Base-by-base conservation (phyloP, 495 filamentous ascomycete genomes). In the Penicillium samsonianum region DNA sequence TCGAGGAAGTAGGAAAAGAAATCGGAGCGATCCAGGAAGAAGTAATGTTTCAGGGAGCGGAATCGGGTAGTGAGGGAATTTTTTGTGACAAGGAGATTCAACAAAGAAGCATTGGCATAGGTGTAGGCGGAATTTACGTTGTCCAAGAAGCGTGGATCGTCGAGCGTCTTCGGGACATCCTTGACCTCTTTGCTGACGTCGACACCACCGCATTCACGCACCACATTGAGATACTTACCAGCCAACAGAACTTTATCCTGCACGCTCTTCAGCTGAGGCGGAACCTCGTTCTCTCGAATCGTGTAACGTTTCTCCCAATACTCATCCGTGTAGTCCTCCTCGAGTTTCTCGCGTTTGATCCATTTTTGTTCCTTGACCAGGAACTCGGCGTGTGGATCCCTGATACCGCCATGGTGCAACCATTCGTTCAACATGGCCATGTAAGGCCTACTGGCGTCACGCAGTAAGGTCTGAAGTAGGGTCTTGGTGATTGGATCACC, bases 251-350 rank as follows among this genome's bases (percentile, higher is more conserved):
- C 92, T 66, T 96, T 97, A 55, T 96, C 92, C 63, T 90, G 93
- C 53, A 98, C 90, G 51, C 79, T 86, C 63, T 95, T 91, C 6
- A 98, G 82, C 68, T 98, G 94, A 12, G 94, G 93, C 3, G 94
- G 94, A 12, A 98, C 86, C 53, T 94, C 91, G 43, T 90, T 82
- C 42, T 96, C 89, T 41, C 94, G 85, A 57, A 98, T 90, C 12
- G 92, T 96, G 64, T 98, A 98, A 54, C 94, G 82, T 70, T 96
- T 91, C 66, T 98, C 94, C 94, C 94, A 98, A 71, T 98, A 98
- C 62, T 98, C 94, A 65, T 98, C 94, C 0, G 92, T 98, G 63
- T 97, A 98, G 72, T 98, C 94, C 65, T 96, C 86, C 67, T 97
- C 91, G 11, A 98, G 75, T 63, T 88, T 83, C 64, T 97, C 95